Evolutionary conservation across 1,284 basidiomycete genomes (phyloP).

Genomic region (Ceratobasidium sp.): DNA sequence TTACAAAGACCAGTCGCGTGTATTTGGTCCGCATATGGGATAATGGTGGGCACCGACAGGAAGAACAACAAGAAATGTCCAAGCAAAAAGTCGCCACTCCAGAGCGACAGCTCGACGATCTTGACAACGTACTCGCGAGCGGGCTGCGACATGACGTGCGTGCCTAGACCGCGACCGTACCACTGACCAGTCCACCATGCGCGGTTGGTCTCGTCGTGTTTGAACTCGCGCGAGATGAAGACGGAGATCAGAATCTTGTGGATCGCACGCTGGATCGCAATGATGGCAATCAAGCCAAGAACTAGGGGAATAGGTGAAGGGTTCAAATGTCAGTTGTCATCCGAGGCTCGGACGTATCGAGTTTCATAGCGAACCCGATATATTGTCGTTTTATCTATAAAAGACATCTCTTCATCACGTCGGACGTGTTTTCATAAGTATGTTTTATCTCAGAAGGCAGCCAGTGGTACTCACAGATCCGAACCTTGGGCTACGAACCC

Average conservation of each 20-base stretch:
- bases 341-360: too few species aligned
- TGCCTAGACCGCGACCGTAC: slow-evolving; percentile 92
- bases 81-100: slow-evolving; percentile 85
- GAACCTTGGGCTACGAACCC: too few species aligned
- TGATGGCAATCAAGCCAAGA: slow-evolving; percentile 87
- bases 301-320: too few species aligned
- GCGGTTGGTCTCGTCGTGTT: slow-evolving; percentile 96
- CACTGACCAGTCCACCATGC: slow-evolving; percentile 99
- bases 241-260: slow-evolving; percentile 93
- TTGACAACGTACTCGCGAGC: slow-evolving; percentile 96
- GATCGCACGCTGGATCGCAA: slow-evolving; percentile 88
- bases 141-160: slow-evolving; percentile 91
- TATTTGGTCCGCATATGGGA: slow-evolving; percentile 87
- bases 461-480: too few species aligned
- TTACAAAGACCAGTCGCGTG: slow-evolving; percentile 75
- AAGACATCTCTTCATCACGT: too few species aligned
- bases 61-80: slow-evolving; percentile 78
- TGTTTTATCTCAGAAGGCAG: too few species aligned
- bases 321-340: too few species aligned
- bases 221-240: slow-evolving; percentile 95
- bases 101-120: slow-evolving; percentile 95
- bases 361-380: too few species aligned
- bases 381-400: too few species aligned
- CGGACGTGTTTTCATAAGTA: too few species aligned
- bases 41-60: slow-evolving; percentile 81